Base-by-base conservation (phyloP, 257 asterid genomes). In the Lycium barbarum region DNA sequence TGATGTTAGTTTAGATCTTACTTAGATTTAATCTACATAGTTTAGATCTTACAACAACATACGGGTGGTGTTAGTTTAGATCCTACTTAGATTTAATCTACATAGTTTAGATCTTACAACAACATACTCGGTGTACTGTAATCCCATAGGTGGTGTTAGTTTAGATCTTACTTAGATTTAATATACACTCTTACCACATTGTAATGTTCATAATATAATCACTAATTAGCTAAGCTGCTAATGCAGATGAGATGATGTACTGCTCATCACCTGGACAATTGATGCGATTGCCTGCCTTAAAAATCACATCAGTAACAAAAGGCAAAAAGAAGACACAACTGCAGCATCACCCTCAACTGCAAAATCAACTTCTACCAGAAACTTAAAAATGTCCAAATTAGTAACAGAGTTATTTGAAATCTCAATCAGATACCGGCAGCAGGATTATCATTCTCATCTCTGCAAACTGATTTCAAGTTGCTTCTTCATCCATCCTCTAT, bases 401-500 rank as follows among this genome's bases (percentile, higher is more conserved):
- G 40, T 45, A 76, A 76, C 14, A 76, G 65, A 76, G 53, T 76
- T 47, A 76, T 35, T 26, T 76, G 82, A 76, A 76, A 76, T 53
- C 47, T 53, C 12, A 51, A 54, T 51, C 22, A 74, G 62, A 74
- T 26, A 51, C 2, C 11, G 3, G 43, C 26, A 11, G n/a, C 5
- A 66, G 61, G 81, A 73, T 38, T 73, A 73, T 73, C n/a, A 72
- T 45, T 45, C 11, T 45, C 80, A 72, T 22, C 81, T 49, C 81
- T 74, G 22, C 45, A 22, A 22, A 76, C 22, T 76, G 82, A 76
- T 26, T 26, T 51, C 62, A 20, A 70, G 40, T 33, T 26, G 63
- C 82, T 76, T 76, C 82, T 53, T 53, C 82, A 14, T 76, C 65
- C 82, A 76, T 76, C 82, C 82, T 76, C 65, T 62, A 76, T 76